Evolutionary conservation across 129 eudicot species (phyloP), one percentile per base, ranked within the genome.

Genomic region (Centella asiatica): DNA sequence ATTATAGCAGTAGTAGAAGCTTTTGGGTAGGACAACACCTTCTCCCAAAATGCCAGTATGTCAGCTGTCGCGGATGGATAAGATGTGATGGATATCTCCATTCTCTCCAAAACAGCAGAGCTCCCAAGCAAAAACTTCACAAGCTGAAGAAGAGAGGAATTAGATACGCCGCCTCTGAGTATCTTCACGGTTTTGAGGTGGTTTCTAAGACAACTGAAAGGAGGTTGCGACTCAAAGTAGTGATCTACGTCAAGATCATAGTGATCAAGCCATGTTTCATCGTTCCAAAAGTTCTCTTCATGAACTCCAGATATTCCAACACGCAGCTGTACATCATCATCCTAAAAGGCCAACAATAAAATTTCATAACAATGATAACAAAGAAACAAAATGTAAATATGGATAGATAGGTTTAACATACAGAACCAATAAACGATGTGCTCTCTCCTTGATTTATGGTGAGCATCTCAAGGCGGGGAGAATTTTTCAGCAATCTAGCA

Each of bases 51-150:
- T 40, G 57, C 54, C 26, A 19, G 17, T 15, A 57, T 2, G 0
- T 53, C 62, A 29, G 24, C 15, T 1, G 62, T 5, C 42, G 46
- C 2, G n/a, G 52, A 27, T 13, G 36, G n/a, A 19, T 17, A 28
- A 1, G 29, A 46, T 7, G 9, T 29, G 24, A 24, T 37, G 25
- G 10, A 33, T 2, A 58, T 60, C 51, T 39, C 69, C 44, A 74
- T 26, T 52, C 65, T 67, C 60, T 74, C 59, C 26, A 68, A 29
- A 4, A 44, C 36, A 50, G 52, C 9, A 4, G 73, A 19, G 20
- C 22, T 17, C 15, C 28, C 34, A n/a, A 73, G 73, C 23, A 73
- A 45, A 60, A 51, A 73, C 69, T 60, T 52, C 29, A 60, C 57
- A 46, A 73, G 66, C 14, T 44, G 48, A 60, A 64, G 44, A n/a